Evolutionary conservation across 306 rosid genomes (phyloP).

Genomic region (Oemleria cerasiformis): DNA sequence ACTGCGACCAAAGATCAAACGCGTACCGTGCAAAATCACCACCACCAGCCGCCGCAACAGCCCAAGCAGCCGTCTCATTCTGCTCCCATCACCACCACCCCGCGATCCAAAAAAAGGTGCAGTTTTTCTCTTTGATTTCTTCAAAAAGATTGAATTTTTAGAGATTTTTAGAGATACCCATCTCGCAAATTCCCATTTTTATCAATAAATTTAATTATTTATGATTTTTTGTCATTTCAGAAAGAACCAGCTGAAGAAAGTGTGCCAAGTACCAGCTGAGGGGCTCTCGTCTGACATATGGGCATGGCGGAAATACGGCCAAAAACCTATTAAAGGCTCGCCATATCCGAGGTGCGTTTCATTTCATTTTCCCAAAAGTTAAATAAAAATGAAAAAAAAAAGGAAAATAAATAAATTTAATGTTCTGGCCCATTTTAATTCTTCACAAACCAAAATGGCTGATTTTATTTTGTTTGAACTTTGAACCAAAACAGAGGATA

Average conservation of each 20-base stretch:
- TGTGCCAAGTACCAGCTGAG: slow-evolving; percentile 86
- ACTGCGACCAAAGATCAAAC: slow-evolving; percentile 11
- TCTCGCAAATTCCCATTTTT: slow-evolving; percentile 11
- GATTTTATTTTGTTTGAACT: slow-evolving; percentile 21
- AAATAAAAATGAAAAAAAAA: neutral
- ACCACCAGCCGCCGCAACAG: slow-evolving; percentile 23
- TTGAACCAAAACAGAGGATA: slow-evolving; percentile 59
- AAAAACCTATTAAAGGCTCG: slow-evolving; percentile 96
- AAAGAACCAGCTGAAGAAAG: slow-evolving; percentile 88
- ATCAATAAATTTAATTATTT: slow-evolving; percentile 9
- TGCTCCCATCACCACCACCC: slow-evolving; percentile 38
- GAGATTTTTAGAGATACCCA: slow-evolving; percentile 19
- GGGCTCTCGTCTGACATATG: slow-evolving; percentile 83
- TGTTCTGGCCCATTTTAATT: neutral
- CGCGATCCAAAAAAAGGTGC: slow-evolving; percentile 84
- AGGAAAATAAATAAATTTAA: too few species aligned
- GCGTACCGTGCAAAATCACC: slow-evolving; percentile 13
- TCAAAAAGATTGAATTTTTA: neutral
- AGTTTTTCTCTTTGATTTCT: slow-evolving; percentile 9
- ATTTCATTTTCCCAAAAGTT: neutral
- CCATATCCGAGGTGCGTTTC: slow-evolving; percentile 83
- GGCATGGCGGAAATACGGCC: slow-evolving; percentile 99
- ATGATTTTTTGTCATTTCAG: slow-evolving; percentile 33
- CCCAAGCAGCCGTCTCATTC: slow-evolving; percentile 34
- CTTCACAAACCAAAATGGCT: neutral